Evolutionary conservation across 176 grass and related monocot genomes (phyloP).

Genomic region (Zizania latifolia): DNA sequence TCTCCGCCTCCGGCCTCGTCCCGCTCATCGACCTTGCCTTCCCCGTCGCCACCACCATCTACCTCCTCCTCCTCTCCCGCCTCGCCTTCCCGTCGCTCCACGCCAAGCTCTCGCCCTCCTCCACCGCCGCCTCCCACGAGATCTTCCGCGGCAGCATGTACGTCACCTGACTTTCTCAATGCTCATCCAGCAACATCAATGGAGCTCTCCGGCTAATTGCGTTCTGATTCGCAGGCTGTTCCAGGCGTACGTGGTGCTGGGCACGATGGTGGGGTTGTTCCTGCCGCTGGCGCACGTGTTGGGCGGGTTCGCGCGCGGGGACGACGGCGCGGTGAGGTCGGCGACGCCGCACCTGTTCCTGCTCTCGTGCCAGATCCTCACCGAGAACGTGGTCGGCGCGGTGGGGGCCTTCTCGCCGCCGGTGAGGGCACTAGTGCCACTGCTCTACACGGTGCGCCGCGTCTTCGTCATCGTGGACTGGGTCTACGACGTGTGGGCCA

Average conservation of each 20-base stretch:
- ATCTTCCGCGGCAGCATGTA: slow-evolving; percentile 47
- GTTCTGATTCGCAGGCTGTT: slow-evolving; percentile 5
- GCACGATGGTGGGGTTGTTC: slow-evolving; percentile 75
- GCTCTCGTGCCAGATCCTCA: slow-evolving; percentile 86
- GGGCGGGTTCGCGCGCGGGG: slow-evolving; percentile 76
- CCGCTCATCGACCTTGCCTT: slow-evolving; percentile 71
- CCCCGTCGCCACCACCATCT: slow-evolving; percentile 59
- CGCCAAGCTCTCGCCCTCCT: slow-evolving; percentile 10
- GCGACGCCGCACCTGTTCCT: slow-evolving; percentile 91
- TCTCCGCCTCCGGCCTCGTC: slow-evolving; percentile 82
- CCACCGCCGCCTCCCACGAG: slow-evolving; percentile 14
- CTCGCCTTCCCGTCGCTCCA: slow-evolving; percentile 60
- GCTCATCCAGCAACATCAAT: not conserved
- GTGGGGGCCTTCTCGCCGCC: slow-evolving; percentile 73
- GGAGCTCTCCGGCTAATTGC: not conserved
- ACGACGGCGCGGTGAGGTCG: slow-evolving; percentile 55
- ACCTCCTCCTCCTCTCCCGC: slow-evolving; percentile 56
- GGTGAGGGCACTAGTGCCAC: slow-evolving; percentile 59
- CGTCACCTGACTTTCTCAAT: no score
- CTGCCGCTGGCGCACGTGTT: slow-evolving; percentile 89
- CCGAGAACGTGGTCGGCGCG: slow-evolving; percentile 75
- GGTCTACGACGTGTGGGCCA: slow-evolving; percentile 53
- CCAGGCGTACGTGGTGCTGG: slow-evolving; percentile 63
- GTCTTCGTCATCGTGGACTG: slow-evolving; percentile 78
- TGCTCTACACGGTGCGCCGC: slow-evolving; percentile 80